Conservation (phyloP, 305 asterid species). For the Solanum hybrid region DNA sequence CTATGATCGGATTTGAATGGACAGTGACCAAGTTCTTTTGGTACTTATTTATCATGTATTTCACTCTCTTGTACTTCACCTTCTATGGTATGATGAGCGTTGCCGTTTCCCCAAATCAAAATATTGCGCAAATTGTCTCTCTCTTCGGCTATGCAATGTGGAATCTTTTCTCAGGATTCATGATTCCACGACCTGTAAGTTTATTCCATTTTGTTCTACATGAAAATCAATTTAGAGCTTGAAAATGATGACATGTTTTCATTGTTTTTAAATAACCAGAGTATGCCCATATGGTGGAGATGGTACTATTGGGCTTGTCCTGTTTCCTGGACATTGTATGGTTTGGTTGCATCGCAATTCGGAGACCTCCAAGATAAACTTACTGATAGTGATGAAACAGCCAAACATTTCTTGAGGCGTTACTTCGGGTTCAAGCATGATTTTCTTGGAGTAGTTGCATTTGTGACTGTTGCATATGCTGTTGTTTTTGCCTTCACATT, state of each 20-base stretch:
- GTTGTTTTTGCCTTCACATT: constrained; percentile 4
- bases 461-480: not conserved
- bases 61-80: not conserved
- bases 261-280: not conserved
- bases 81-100: not conserved
- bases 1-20: not conserved
- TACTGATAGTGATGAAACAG: not conserved
- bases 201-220: not conserved
- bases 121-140: not conserved
- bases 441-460: constrained; percentile 12
- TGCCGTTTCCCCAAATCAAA: not conserved
- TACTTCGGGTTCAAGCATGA: constrained; percentile 13
- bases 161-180: not conserved
- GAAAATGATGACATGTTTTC: not conserved
- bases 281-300: constrained; percentile 9
- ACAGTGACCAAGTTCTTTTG: not conserved
- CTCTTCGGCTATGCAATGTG: not conserved
- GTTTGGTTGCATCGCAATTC: constrained; percentile 5
- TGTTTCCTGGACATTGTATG: not conserved
- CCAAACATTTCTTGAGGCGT: constrained; percentile 2
- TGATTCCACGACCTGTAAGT: not conserved
- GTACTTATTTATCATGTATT: not conserved
- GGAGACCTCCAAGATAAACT: constrained; percentile 5
- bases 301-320: not conserved
- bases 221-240: not conserved